Evolutionary conservation across 2,329 filamentous ascomycete genomes (phyloP), one percentile per base, ranked within the genome.

Genomic region (Xylaria arbuscula): DNA sequence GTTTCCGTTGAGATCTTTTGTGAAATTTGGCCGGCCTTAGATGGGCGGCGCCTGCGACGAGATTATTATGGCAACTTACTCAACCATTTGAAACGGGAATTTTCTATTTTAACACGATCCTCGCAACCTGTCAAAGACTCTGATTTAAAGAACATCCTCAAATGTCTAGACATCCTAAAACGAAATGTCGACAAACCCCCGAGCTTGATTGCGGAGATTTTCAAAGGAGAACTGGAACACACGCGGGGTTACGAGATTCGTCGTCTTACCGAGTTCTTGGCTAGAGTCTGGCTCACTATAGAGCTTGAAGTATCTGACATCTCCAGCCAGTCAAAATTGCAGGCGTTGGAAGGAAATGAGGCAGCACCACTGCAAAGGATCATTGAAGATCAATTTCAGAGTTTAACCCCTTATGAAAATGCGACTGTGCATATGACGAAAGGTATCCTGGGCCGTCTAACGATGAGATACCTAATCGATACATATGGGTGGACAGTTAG

Each of bases 381-480:
- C 10, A 51, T 51, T 13, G n/a, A 53, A 36, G 28, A 3, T 5
- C 50, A 15, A 36, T 53, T 53, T 8, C 15, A 53, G 7, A 17
- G n/a, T 17, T 8, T 34, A 13, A n/a, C 36, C 36, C 50, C 50
- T 3, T 17, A 4, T 10, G 6, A 53, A n/a, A 19, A 17, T 34
- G 50, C 15, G 8, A 34, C 45, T 19, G 5, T 47, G 11, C 15
- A n/a, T 19, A 7, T 32, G 15, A 34, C 50, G 15, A 53, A n/a
- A 8, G 28, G 28, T n/a, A 53, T 13, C 13, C 28, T 53, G 28
- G 15, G 28, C 28, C 28, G 28, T 53, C 28, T 53, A 24, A 53
- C 28, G 15, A 53, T 53, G 50, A 53, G 28, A 34, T 36, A 34
- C 50, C 50, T 53, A 53, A 53, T 36, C 15, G 50, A 53, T 34